A percentile compares a stretch with the other conserved stretches of the same genome.
Evolutionary conservation across 352 stramenopile genomes (phyloP).

Genomic region (Poterioochromonas sp.): DNA sequence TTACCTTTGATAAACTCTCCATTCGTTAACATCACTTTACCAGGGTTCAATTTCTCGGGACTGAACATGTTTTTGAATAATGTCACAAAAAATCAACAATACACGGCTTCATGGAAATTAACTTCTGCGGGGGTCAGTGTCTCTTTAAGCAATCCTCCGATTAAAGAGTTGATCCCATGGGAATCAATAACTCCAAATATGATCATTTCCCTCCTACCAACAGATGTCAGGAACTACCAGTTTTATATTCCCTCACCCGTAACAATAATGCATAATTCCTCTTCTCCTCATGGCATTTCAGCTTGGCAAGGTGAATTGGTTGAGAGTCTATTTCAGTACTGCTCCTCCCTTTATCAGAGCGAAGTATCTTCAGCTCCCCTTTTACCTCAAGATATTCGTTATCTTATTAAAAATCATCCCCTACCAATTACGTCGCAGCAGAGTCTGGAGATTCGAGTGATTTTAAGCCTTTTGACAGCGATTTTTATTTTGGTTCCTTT

Average conservation of each 20-base stretch:
- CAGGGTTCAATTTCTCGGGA: too few species aligned
- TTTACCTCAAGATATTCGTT: background rate
- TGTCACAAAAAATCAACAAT: too few species aligned
- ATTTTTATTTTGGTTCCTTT: constrained; percentile 77
- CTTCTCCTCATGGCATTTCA: constrained; percentile 39
- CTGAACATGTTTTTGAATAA: too few species aligned
- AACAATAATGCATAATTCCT: constrained; percentile 40
- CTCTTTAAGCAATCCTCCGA: too few species aligned
- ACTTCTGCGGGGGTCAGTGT: too few species aligned
- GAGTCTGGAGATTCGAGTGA: constrained; percentile 47
- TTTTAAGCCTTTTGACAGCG: constrained; percentile 60
- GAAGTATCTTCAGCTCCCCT: background rate
- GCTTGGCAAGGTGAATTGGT: constrained; percentile 34
- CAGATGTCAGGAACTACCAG: too few species aligned
- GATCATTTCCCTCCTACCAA: too few species aligned
- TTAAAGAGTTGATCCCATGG: too few species aligned
- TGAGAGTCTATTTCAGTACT: constrained; percentile 31
- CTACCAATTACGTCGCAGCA: constrained; percentile 42
- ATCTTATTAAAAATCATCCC: constrained; percentile 40
- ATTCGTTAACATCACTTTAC: too few species aligned
- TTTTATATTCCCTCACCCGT: background rate
- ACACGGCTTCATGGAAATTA: too few species aligned
- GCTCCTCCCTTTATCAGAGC: background rate
- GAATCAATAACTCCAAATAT: too few species aligned
- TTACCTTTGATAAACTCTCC: too few species aligned